Conservation (phyloP, 2,329 filamentous ascomycete genomes). For the Colletotrichum abscissum region DNA sequence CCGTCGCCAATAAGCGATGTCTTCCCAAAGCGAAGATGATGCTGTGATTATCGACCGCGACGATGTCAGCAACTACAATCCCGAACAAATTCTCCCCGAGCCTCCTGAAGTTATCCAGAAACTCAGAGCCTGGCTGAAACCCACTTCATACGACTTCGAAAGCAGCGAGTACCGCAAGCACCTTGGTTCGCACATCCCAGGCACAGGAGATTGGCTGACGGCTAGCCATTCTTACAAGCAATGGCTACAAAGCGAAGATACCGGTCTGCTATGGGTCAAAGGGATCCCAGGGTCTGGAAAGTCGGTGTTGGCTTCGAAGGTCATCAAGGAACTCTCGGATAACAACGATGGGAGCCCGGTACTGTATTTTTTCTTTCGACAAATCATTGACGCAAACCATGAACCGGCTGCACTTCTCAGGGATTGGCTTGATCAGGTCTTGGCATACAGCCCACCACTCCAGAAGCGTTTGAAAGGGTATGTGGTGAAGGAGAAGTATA, state of each 20-base stretch:
- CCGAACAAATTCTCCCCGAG: constrained; percentile 45
- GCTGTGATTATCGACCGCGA: constrained; percentile 41
- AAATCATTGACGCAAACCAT: constrained; percentile 51
- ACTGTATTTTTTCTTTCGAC: constrained; percentile 53
- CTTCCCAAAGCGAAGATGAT: constrained; percentile 35
- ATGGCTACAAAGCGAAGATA: constrained; percentile 30
- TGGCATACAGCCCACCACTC: constrained; percentile 44
- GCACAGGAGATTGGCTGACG: constrained; percentile 39
- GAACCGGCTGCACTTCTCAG: constrained; percentile 43
- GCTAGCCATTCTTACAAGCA: constrained; percentile 32
- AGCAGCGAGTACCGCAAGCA: constrained; percentile 44
- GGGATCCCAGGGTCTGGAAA: constrained; percentile 50
- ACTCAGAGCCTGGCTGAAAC: constrained; percentile 45
- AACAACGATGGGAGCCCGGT: constrained; percentile 39
- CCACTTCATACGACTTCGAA: constrained; percentile 41
- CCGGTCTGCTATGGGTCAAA: constrained; percentile 41
- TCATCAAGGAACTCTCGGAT: background rate
- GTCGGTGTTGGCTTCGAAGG: constrained; percentile 17
- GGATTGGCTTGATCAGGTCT: constrained; percentile 49
- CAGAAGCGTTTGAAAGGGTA: constrained; percentile 39
- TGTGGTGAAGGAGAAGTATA: background rate
- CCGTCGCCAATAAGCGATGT: background rate
- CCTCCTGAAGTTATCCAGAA: constrained; percentile 29
- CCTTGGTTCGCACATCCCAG: constrained; percentile 35
- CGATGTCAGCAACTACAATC: constrained; percentile 47